Conservation (phyloP, 169 alveolate species). For the Miamiensis avidus region DNA sequence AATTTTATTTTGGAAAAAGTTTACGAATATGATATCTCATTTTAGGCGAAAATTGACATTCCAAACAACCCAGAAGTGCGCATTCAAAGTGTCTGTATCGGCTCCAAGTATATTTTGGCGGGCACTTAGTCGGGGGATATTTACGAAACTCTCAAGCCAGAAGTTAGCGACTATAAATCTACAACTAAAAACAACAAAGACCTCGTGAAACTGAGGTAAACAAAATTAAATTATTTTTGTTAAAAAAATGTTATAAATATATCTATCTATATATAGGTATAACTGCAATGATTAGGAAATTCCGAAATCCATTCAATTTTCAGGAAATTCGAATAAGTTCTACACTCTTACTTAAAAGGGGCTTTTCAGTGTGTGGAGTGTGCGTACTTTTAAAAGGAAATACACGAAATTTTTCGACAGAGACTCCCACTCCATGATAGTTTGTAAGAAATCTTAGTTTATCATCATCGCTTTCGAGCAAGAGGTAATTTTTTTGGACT, state of each 20-base stretch:
- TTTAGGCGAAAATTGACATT: conserved; percentile 3
- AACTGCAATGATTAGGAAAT: conserved; percentile 76
- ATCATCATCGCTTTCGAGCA: conserved; percentile 72
- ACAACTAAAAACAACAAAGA: conserved; percentile 23
- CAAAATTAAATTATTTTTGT: no score
- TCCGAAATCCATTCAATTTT: conserved; percentile 57
- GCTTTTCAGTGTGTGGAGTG: conserved; percentile 67
- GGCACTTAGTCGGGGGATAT: conserved; percentile 83
- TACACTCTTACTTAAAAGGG: conserved; percentile 76
- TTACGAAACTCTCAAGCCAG: conserved; percentile 60
- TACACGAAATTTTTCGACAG: conserved; percentile 57
- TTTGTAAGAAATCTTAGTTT: conserved; percentile 66
- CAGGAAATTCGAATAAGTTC: conserved; percentile 59
- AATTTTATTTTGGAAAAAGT: conserved; percentile 38
- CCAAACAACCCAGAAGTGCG: conserved; percentile 32
- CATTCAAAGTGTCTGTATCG: conserved; percentile 47
- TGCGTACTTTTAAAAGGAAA: conserved; percentile 52
- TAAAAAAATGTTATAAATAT: no score
- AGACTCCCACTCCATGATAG: conserved; percentile 54
- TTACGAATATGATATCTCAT: conserved; percentile 35
- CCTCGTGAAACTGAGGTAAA: conserved; percentile 35
- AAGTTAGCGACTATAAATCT: conserved; percentile 35
- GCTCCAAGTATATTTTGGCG: conserved; percentile 57
- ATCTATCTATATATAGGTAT: conserved; percentile 15
- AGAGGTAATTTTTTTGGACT: conserved; percentile 65